Evolutionary conservation across 106 monocot species (phyloP).

Genomic region (Dendrobium officinale): DNA sequence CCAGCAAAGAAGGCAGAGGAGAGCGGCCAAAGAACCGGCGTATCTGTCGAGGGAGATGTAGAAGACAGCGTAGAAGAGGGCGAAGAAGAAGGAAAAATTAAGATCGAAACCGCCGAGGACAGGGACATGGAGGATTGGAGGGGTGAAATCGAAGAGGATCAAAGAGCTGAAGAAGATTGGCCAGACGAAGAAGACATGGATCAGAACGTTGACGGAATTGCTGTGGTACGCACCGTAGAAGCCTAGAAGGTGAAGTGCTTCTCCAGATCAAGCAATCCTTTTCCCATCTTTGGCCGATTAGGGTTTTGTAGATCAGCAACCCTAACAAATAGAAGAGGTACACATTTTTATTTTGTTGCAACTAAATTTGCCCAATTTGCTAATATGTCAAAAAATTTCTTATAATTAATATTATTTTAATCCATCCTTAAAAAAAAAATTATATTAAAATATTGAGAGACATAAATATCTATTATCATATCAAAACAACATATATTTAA

Average conservation of each 20-base stretch:
- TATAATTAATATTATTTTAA: too few relatives aligned
- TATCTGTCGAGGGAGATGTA: conserved; percentile 36
- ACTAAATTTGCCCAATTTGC: too few relatives aligned
- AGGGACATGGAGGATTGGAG: conserved; percentile 28
- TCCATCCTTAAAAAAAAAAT: too few relatives aligned
- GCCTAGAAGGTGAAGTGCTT: conserved; percentile 79
- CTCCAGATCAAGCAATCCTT: conserved; percentile 66
- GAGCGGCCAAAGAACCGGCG: conserved; percentile 42
- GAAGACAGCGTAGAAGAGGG: conserved; percentile 29
- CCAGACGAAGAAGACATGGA: conserved; percentile 76
- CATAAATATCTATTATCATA: too few relatives aligned
- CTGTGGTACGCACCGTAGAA: conserved; percentile 78
- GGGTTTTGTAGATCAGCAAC: too few relatives aligned
- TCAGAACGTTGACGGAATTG: conserved; percentile 46
- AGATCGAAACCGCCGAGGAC: conserved; percentile 10
- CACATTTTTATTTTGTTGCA: too few relatives aligned
- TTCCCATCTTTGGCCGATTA: conserved; percentile 1
- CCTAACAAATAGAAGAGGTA: too few relatives aligned
- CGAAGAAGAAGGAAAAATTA: conserved; percentile 22
- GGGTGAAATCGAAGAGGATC: conserved; percentile 56
- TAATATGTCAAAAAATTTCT: too few relatives aligned
- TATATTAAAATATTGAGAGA: too few relatives aligned
- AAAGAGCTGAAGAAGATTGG: conserved; percentile 65
- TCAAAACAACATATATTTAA: too few relatives aligned
- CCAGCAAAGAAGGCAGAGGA: conserved; percentile 48